phyloP scores from a whole-genome alignment of 148 eudicot species.

The Rheum nobile region DNA sequence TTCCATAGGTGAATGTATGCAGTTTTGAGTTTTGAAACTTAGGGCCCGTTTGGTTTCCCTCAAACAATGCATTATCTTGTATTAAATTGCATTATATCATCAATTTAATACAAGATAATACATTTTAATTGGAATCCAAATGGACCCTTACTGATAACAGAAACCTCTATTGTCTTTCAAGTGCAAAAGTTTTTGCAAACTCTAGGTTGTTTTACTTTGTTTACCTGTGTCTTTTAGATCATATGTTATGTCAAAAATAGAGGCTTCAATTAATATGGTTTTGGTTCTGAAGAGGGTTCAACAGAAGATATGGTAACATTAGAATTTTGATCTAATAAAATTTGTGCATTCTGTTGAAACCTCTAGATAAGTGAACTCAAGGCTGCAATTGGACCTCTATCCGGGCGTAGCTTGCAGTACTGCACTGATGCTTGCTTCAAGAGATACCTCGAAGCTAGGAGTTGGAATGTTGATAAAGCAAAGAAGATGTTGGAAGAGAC shows the following conservation, averaged over 20 bases:
- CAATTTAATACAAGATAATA: no score
- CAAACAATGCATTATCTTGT: no score
- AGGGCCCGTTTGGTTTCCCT: no score
- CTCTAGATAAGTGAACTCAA: conserved; percentile 44
- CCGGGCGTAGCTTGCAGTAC: conserved; percentile 33
- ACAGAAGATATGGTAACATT: no score
- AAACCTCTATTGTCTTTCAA: no score
- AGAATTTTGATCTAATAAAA: neutral
- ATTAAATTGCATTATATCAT: no score
- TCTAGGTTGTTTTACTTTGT: neutral
- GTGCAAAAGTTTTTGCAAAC: no score
- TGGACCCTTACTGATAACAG: no score
- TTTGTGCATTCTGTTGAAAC: neutral
- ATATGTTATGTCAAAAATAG: neutral
- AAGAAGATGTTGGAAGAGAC: conserved; percentile 66
- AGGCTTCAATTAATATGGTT: neutral
- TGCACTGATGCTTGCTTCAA: conserved; percentile 52
- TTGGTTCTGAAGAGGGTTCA: no score
- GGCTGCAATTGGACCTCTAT: conserved; percentile 44
- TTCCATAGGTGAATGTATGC: no score
- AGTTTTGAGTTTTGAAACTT: no score
- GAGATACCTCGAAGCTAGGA: conserved; percentile 57
- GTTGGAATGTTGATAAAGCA: conserved; percentile 55
- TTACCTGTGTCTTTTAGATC: neutral
- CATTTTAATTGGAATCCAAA: no score